Conservation (phyloP, 1,139 yeast genomes). For the Geotrichum carabidarum region DNA sequence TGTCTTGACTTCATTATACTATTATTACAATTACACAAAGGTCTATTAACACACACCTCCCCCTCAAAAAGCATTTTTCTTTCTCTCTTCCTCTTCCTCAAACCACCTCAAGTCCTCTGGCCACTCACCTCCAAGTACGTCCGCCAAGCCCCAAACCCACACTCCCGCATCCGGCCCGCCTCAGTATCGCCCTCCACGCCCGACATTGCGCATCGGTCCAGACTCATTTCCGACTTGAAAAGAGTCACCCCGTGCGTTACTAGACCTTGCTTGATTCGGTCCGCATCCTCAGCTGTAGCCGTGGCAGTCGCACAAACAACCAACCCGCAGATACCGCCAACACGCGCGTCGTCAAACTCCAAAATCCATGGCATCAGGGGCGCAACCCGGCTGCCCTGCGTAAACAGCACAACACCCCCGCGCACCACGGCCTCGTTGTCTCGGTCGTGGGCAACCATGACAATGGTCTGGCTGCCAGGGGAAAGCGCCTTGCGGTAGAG, state of each 20-base stretch:
- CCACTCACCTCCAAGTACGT: slow-evolving; percentile 23
- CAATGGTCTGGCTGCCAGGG: not conserved
- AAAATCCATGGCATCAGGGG: slow-evolving; percentile 50
- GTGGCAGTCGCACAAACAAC: slow-evolving; percentile 41
- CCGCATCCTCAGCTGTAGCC: not conserved
- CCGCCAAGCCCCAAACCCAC: slow-evolving; percentile 32
- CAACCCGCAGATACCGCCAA: slow-evolving; percentile 57
- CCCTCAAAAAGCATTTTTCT: not conserved
- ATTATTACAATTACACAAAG: not conserved
- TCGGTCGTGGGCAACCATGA: not conserved
- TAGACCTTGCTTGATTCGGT: slow-evolving; percentile 38
- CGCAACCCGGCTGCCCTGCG: slow-evolving; percentile 46
- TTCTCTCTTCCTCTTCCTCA: too few relatives aligned
- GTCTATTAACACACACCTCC: not conserved
- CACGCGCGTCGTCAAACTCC: slow-evolving; percentile 35
- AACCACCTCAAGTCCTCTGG: too few relatives aligned
- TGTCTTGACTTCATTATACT: not conserved
- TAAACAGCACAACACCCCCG: slow-evolving; percentile 53
- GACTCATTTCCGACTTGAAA: slow-evolving; percentile 38
- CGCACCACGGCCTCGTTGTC: slow-evolving; percentile 33
- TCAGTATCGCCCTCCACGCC: slow-evolving; percentile 21
- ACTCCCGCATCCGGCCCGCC: slow-evolving; percentile 3
- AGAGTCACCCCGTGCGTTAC: slow-evolving; percentile 57
- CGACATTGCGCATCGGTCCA: slow-evolving; percentile 35
- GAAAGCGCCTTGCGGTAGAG: slow-evolving; percentile 2